Evolutionary conservation across 306 rosid species (phyloP).

Genomic region (Dryas octopetala): DNA sequence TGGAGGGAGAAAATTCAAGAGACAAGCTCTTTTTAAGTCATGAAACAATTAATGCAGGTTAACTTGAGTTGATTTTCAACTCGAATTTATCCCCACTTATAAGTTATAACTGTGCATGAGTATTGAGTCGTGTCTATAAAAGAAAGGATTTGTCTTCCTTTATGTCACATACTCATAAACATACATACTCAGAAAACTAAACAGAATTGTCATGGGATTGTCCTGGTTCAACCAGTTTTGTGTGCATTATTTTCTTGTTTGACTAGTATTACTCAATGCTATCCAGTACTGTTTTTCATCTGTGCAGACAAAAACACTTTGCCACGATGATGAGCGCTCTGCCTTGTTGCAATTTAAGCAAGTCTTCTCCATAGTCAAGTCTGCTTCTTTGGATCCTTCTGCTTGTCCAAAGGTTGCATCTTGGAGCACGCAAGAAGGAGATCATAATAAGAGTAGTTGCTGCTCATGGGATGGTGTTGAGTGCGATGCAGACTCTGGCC

Average conservation of each 20-base stretch:
- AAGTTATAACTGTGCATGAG: too few relatives aligned
- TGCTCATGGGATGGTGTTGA: conserved; percentile 23
- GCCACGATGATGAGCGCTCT: conserved; percentile 6
- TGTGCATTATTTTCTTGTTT: neutral
- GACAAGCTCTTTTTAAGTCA: too few relatives aligned
- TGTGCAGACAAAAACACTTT: neutral
- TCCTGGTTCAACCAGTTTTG: neutral
- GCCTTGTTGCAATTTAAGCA: conserved; percentile 22
- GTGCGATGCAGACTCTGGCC: conserved; percentile 8
- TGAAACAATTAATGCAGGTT: too few relatives aligned
- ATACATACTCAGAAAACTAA: neutral
- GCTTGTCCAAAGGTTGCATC: conserved; percentile 10
- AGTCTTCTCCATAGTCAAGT: neutral
- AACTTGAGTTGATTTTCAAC: too few relatives aligned
- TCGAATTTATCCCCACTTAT: too few relatives aligned
- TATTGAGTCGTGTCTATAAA: too few relatives aligned
- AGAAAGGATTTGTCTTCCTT: too few relatives aligned
- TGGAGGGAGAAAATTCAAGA: too few relatives aligned
- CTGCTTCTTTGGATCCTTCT: neutral
- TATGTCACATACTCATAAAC: too few relatives aligned
- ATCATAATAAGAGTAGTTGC: neutral
- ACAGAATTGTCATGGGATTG: neutral
- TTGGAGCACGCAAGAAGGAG: neutral
- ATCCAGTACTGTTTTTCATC: neutral
- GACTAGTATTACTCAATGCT: too few relatives aligned